A percentile compares a stretch with the other conserved stretches of the same genome.
These are phyloP conservation scores for Hygrophorus russula DNA, from an alignment of 768 basidiomycete genomes.

Conservation along the genomic window DNA sequence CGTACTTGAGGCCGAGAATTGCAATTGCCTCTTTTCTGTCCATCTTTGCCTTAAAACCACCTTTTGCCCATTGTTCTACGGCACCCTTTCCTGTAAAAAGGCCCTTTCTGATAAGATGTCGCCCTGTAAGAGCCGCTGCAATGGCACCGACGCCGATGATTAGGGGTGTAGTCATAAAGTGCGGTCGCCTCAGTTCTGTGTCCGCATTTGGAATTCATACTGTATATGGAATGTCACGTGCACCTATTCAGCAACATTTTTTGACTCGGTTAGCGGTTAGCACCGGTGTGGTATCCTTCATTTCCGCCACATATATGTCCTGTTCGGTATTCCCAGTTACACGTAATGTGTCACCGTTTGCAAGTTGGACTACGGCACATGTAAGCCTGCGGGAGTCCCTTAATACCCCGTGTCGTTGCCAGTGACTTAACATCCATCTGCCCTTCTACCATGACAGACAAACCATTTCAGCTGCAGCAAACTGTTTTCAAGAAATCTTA, in stretches of 20 bases:
- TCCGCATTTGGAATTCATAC: no score
- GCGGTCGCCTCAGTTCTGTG: background rate
- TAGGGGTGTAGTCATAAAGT: constrained; percentile 64
- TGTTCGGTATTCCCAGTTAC: no score
- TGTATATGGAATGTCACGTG: no score
- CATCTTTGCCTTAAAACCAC: constrained; percentile 95
- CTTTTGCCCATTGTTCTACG: constrained; percentile 81
- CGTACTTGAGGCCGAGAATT: constrained; percentile 87
- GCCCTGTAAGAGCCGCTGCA: constrained; percentile 63
- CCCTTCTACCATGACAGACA: background rate
- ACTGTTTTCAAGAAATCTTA: constrained; percentile 19
- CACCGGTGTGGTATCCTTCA: no score
- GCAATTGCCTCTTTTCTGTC: constrained; percentile 87
- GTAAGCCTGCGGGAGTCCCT: no score
- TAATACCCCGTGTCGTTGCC: no score
- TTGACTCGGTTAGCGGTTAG: no score
- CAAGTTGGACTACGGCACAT: no score
- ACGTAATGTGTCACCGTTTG: no score
- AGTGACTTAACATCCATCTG: no score
- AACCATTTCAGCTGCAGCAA: constrained; percentile 18
- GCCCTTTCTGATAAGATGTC: constrained; percentile 58
- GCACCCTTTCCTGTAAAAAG: constrained; percentile 45
- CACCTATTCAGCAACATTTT: no score
- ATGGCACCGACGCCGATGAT: constrained; percentile 70
- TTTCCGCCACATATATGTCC: no score